These are phyloP conservation scores for Cercospora sp. DNA, from an alignment of 2,329 filamentous ascomycete genomes.

Conservation along the genomic window DNA sequence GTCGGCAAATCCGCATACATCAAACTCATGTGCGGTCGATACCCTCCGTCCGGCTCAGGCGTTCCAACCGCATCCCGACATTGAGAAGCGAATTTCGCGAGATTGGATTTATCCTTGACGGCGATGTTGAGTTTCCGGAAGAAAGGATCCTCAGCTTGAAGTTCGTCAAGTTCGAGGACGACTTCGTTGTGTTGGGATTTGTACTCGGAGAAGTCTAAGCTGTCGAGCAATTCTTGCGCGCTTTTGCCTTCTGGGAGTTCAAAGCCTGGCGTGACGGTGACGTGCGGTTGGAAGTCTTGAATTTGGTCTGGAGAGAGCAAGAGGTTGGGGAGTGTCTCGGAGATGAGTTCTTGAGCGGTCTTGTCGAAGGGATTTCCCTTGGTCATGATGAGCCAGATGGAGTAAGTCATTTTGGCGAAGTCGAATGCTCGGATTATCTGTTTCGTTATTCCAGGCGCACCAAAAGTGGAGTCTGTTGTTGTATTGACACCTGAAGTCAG, in stretches of 20 bases:
- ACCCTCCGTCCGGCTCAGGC: slow-evolving; percentile 12
- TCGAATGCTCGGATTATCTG: neutral
- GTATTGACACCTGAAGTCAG: neutral
- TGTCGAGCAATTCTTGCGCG: slow-evolving; percentile 29
- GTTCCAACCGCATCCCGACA: slow-evolving; percentile 20
- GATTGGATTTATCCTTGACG: slow-evolving; percentile 24
- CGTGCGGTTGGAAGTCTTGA: slow-evolving; percentile 25
- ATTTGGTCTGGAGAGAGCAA: slow-evolving; percentile 22
- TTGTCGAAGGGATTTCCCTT: slow-evolving; percentile 26
- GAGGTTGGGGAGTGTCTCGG: slow-evolving; percentile 26
- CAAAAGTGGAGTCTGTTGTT: neutral
- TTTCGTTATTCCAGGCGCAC: neutral
- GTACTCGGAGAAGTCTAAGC: slow-evolving; percentile 19
- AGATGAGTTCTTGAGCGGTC: slow-evolving; percentile 31
- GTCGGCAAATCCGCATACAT: slow-evolving; percentile 29
- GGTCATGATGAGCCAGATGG: slow-evolving; percentile 30
- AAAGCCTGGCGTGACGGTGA: slow-evolving; percentile 28
- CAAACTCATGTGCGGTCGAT: slow-evolving; percentile 29
- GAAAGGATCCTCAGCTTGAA: slow-evolving; percentile 29
- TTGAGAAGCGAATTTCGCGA: slow-evolving; percentile 18
- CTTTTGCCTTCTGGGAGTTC: slow-evolving; percentile 15
- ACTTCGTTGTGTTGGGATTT: slow-evolving; percentile 27
- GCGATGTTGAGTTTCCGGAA: slow-evolving; percentile 30
- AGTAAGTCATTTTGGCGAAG: slow-evolving; percentile 15
- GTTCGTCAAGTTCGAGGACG: slow-evolving; percentile 26